These are phyloP conservation scores for Talaromyces sp. DNA, from an alignment of 2,329 filamentous ascomycete species.

Conservation along the genomic window DNA sequence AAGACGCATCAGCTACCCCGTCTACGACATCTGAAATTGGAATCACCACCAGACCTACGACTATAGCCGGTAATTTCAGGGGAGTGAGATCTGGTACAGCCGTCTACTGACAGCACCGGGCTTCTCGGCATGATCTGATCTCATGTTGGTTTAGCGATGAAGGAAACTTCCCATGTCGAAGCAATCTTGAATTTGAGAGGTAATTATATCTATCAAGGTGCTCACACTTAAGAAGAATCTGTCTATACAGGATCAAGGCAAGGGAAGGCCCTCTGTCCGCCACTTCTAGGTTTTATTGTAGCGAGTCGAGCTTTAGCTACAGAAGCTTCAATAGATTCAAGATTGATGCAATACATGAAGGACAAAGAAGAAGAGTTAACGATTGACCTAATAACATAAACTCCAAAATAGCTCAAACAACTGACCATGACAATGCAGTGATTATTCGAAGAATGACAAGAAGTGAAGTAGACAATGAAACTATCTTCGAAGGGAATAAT, in stretches of 20 bases:
- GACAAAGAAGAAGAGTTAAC: not conserved
- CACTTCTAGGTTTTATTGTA: not conserved
- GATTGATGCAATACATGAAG: not conserved
- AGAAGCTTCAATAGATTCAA: not conserved
- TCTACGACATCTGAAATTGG: too few species aligned
- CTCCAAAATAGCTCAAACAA: conserved; percentile 5
- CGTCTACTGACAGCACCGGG: too few species aligned
- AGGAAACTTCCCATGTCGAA: not conserved
- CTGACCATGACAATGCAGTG: conserved; percentile 4
- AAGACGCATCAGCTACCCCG: too few species aligned
- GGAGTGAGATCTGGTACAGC: too few species aligned
- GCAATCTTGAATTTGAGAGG: not conserved
- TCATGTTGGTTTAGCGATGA: not conserved
- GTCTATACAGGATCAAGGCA: not conserved
- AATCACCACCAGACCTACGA: too few species aligned
- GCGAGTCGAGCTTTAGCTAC: not conserved
- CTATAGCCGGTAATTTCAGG: too few species aligned
- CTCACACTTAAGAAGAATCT: not conserved
- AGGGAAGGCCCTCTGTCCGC: not conserved
- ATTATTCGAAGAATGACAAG: conserved; percentile 10
- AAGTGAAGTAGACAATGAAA: conserved; percentile 1
- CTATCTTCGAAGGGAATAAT: conserved; percentile 1
- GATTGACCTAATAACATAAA: not conserved
- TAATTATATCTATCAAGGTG: not conserved
- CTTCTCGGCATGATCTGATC: not conserved